Percentiles rank a stretch among this genome's conserved stretches.
These are phyloP conservation scores for Podospora appendiculata DNA, from an alignment of 495 filamentous ascomycete genomes.

Conservation along the genomic window DNA sequence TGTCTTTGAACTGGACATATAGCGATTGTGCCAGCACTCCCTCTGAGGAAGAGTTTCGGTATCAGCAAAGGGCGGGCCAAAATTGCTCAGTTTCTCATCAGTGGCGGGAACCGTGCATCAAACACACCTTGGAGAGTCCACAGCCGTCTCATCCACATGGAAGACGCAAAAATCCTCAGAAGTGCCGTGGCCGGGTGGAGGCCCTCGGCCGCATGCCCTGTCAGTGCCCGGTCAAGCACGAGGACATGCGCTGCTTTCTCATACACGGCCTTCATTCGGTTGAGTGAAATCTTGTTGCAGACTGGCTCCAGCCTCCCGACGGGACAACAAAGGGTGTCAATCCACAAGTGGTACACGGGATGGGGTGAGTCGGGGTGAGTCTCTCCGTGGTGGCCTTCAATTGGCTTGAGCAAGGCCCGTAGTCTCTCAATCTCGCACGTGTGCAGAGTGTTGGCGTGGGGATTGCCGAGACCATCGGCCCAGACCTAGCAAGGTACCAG, in stretches of 20 bases:
- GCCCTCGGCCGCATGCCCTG: conserved; percentile 1
- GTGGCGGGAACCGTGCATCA: background rate
- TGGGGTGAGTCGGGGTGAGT: background rate
- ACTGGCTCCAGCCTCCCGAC: conserved; percentile 4
- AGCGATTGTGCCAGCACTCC: conserved; percentile 15
- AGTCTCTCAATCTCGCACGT: conserved; percentile 20
- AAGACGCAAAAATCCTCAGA: conserved; percentile 14
- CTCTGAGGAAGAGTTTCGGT: conserved; percentile 3
- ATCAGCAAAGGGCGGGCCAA: background rate
- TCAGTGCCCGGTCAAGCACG: conserved; percentile 17
- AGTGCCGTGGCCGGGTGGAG: conserved; percentile 2
- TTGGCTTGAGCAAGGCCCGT: conserved; percentile 1
- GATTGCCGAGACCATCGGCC: conserved; percentile 29
- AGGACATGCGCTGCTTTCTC: conserved; percentile 15
- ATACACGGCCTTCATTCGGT: conserved; percentile 18
- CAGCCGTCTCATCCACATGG: conserved; percentile 19
- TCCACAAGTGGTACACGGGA: conserved; percentile 16
- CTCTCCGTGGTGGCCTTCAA: background rate
- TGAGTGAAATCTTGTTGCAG: conserved; percentile 13
- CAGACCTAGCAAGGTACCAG: conserved; percentile 19
- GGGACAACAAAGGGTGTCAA: conserved; percentile 28
- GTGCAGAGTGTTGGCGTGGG: conserved; percentile 19
- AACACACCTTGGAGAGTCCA: conserved; percentile 19
- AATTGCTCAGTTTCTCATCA: background rate
- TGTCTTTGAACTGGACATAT: conserved; percentile 19